Evolutionary conservation across 2,329 filamentous ascomycete species (phyloP).

Genomic region (Geoglossum cookeanum): DNA sequence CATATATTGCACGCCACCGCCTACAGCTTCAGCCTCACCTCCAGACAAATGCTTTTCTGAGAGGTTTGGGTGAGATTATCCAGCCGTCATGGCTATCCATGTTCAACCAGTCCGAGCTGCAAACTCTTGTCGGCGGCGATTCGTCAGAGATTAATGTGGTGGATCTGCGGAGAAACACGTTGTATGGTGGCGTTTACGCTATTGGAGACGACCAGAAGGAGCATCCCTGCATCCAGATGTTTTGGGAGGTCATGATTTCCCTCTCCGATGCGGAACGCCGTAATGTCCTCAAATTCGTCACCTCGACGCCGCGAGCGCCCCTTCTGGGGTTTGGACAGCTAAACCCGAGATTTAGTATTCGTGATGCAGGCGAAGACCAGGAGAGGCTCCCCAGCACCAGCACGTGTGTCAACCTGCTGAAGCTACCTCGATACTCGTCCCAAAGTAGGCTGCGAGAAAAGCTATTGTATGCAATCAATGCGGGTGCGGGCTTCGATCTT

Average conservation of each 20-base stretch:
- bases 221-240: slow-evolving; percentile 67
- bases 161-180: slow-evolving; percentile 66
- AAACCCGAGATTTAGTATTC: slow-evolving; percentile 71
- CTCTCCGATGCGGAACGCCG: slow-evolving; percentile 60
- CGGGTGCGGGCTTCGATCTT: slow-evolving; percentile 82
- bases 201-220: slow-evolving; percentile 80
- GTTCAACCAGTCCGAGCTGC: slow-evolving; percentile 94
- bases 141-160: slow-evolving; percentile 69
- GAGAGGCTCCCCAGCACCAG: slow-evolving; percentile 75
- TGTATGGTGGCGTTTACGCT: slow-evolving; percentile 72
- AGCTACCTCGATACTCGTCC: slow-evolving; percentile 64
- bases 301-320: slow-evolving; percentile 76
- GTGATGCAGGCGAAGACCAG: slow-evolving; percentile 63
- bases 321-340: slow-evolving; percentile 75
- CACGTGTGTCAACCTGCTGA: slow-evolving; percentile 88
- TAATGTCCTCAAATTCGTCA: slow-evolving; percentile 88
- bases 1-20: slow-evolving; percentile 72
- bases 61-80: slow-evolving; percentile 72
- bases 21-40: slow-evolving; percentile 58
- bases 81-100: slow-evolving; percentile 87
- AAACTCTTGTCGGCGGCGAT: slow-evolving; percentile 82
- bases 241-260: slow-evolving; percentile 74
- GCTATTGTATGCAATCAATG: slow-evolving; percentile 73
- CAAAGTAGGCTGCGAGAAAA: slow-evolving; percentile 52
- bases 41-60: slow-evolving; percentile 79